Percentiles rank a stretch among this genome's conserved stretches.
phyloP scores from a whole-genome alignment of 257 asterid species.

The Haberlea rhodopensis region DNA sequence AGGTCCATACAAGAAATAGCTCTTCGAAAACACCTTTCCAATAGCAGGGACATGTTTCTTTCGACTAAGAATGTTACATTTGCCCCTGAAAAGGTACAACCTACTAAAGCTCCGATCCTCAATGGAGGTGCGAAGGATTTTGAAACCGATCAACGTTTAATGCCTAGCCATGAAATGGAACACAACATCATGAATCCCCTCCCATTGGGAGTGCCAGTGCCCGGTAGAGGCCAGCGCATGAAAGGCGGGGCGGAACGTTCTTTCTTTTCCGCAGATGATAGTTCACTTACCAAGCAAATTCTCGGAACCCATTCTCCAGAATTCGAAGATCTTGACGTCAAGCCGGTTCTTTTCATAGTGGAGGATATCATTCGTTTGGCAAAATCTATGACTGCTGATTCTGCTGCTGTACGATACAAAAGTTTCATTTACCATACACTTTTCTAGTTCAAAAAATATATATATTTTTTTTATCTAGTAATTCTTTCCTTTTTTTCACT shows the following conservation, averaged over 20 bases:
- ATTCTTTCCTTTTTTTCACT: not conserved
- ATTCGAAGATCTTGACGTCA: slow-evolving; percentile 51
- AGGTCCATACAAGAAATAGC: slow-evolving; percentile 21
- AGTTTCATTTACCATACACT: not conserved
- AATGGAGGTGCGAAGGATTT: slow-evolving; percentile 10
- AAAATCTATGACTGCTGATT: slow-evolving; percentile 28
- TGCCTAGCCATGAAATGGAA: slow-evolving; percentile 30
- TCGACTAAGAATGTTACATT: slow-evolving; percentile 4
- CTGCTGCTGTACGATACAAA: slow-evolving; percentile 15
- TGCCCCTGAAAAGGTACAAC: slow-evolving; percentile 1
- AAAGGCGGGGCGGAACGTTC: slow-evolving; percentile 41
- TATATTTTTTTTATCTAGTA: too few relatives aligned
- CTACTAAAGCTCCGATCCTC: slow-evolving; percentile 4
- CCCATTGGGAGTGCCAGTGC: not conserved
- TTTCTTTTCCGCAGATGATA: slow-evolving; percentile 49
- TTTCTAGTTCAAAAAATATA: not conserved
- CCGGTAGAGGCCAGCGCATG: slow-evolving; percentile 23
- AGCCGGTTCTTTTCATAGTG: slow-evolving; percentile 44
- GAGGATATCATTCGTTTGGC: slow-evolving; percentile 61
- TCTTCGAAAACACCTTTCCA: not conserved
- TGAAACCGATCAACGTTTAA: slow-evolving; percentile 17
- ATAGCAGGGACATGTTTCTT: slow-evolving; percentile 23
- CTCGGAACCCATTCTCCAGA: slow-evolving; percentile 50
- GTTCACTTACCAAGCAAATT: slow-evolving; percentile 50
- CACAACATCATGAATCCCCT: slow-evolving; percentile 16